Evolutionary conservation across 2,329 filamentous ascomycete genomes (phyloP), one percentile per base, ranked within the genome.

Genomic region (Fusarium redolens): DNA sequence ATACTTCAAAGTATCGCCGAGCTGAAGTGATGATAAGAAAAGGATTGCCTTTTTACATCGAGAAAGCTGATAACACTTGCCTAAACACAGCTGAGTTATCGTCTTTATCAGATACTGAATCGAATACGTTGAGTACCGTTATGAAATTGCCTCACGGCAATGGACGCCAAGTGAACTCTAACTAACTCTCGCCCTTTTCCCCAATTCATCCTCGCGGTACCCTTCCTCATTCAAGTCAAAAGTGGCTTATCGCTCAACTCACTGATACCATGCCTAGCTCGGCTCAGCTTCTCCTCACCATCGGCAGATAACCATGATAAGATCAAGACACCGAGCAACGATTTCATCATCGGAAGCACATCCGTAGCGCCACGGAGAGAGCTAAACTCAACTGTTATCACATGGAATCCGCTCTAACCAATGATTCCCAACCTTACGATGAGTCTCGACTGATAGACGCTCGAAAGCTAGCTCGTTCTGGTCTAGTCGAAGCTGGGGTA

Each of bases 401-500:
- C 18, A 10, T 5, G 10, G 18, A 30, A 54, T 54, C 13, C 4
- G 6, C 22, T 30, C 14, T 31, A n/a, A 20, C 41, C 43, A 48
- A 62, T 51, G 56, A 33, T 50, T 43, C 18, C 10, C 31, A 56
- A n/a, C n/a, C 28, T 50, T 7, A 15, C 22, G 0, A 33, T 2
- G n/a, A 68, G 63, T 48, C 65, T 68, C 37, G 48, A 41, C 37
- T 48, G 40, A 41, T 52, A 68, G 33, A 55, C n/a, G 18, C 12
- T 68, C 8, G 20, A 37, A 18, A 25, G 22, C 64, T 56, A 50
- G 33, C 65, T 33, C 33, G 17, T 35, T 56, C 9, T 3, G 41
- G 43, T 14, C 15, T 50, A 63, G 57, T 40, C 17, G n/a, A 51
- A 63, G 38, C 48, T 45, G 38, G 64, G 65, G 43, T 41, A 61